These are phyloP conservation scores for Biscutella laevigata DNA, from an alignment of 441 rosid species.

Conservation along the genomic window DNA sequence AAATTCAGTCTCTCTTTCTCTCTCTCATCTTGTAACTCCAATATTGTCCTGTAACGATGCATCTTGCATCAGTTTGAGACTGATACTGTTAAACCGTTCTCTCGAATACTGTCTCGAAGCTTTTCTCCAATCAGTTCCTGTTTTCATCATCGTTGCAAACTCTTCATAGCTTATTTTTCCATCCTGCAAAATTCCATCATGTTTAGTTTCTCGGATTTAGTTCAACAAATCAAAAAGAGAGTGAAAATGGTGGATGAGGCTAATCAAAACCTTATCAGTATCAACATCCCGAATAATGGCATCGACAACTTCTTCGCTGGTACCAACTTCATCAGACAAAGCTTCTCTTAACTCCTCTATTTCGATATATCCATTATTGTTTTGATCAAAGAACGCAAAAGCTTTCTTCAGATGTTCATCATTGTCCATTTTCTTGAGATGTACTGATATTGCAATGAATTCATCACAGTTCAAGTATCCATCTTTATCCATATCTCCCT, in stretches of 20 bases:
- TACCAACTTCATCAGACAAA: constrained; percentile 50
- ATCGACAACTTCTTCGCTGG: constrained; percentile 49
- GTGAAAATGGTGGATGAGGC: not conserved
- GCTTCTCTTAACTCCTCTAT: constrained; percentile 58
- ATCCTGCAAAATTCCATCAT: constrained; percentile 34
- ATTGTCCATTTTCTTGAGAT: constrained; percentile 59
- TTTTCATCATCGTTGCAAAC: constrained; percentile 63
- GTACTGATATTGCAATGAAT: constrained; percentile 64
- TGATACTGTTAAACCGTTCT: constrained; percentile 52
- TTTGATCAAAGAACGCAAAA: constrained; percentile 47
- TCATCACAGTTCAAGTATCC: constrained; percentile 56
- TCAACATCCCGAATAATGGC: constrained; percentile 74
- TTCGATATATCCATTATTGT: constrained; percentile 52
- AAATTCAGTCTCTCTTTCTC: not conserved
- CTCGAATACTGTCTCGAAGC: constrained; percentile 61
- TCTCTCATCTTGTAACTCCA: constrained; percentile 28
- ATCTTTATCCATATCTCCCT: constrained; percentile 64
- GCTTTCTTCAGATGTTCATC: constrained; percentile 66
- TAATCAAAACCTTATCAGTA: constrained; percentile 51
- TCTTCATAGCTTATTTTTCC: constrained; percentile 54
- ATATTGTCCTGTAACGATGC: constrained; percentile 46
- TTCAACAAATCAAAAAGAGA: not conserved
- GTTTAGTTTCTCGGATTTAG: not conserved
- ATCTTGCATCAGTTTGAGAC: constrained; percentile 51
- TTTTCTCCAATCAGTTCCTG: constrained; percentile 67